Percentiles rank a stretch among this genome's conserved stretches.
These are phyloP conservation scores for Salix koriyanagi DNA, from an alignment of 345 rosid genomes.

Conservation along the genomic window DNA sequence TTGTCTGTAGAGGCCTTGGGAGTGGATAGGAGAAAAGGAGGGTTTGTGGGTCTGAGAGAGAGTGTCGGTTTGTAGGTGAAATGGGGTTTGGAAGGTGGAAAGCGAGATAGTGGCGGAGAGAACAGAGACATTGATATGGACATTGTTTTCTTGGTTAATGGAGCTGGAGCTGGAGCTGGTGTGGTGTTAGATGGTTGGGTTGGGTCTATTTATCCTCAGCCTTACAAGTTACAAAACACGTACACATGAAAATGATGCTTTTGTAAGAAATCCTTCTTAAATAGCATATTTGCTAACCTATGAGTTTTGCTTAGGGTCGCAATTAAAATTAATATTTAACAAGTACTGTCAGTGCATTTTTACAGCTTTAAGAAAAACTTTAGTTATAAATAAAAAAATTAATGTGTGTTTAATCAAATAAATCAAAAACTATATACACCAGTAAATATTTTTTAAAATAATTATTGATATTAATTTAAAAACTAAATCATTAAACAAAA, in stretches of 20 bases:
- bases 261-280: not conserved
- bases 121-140: constrained; percentile 57
- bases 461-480: too few species aligned
- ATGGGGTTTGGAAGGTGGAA: constrained; percentile 33
- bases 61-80: constrained; percentile 29
- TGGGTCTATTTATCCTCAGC: constrained; percentile 18
- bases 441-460: too few species aligned
- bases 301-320: too few species aligned
- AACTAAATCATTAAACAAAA: too few species aligned
- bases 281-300: too few species aligned
- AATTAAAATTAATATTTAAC: too few species aligned
- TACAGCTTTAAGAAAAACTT: too few species aligned
- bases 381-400: too few species aligned
- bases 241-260: not conserved
- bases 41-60: constrained; percentile 33
- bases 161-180: not conserved
- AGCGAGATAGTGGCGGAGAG: constrained; percentile 34
- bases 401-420: too few species aligned
- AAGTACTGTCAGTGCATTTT: too few species aligned
- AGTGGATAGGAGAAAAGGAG: constrained; percentile 25
- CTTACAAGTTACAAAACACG: not conserved
- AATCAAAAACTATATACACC: too few species aligned
- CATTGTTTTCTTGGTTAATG: constrained; percentile 17
- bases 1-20: constrained; percentile 46
- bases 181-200: not conserved